Evolutionary conservation across 805 yeast species (phyloP), one percentile per base, ranked within the genome.

Genomic region (Allodekkera sacchari): DNA sequence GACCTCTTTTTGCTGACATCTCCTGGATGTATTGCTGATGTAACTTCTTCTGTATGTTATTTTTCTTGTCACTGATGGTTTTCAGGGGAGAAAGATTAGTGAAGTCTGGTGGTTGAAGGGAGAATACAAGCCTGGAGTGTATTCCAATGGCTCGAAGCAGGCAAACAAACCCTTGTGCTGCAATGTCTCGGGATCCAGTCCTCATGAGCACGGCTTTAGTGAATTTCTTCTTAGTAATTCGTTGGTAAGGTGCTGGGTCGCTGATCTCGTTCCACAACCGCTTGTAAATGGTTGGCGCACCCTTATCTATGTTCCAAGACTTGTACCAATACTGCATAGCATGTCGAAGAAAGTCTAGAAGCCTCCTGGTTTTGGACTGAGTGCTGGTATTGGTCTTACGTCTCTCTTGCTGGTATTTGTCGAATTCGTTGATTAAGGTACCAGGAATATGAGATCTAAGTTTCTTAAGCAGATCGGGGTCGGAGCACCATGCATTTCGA

Each of bases 61-160:
- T 28, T 22, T 30, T 31, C n/a, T 41, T 39, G 16, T 27, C 32
- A 18, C 47, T 47, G 18, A 34, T 29, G 7, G 31, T 43, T 10
- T 51, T 33, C 9, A 36, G 27, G 8, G 32, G 51, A 3, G 51
- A 39, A 31, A 49, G 41, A 34, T 58, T 58, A 0, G 87, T 77
- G 42, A 77, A 83, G 50, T 92, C 96, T 0, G 96, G 88, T 0
- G 96, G 92, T 50, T 92, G 98, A 20, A 88, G 48, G 1, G 96
- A 88, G 44, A 79, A 77, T 0, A 87, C 76, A 18, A 92, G 56
- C 27, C 98, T 62, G 1, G 89, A 77, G 25, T 75, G 68, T 9
- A 92, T 59, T 1, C 80, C 82, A 9, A 82, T 55, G 2, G 92
- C 65, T 40, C 97, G 58, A 27, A 85, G 52, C 1, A 89, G 45